A percentile compares a stretch with the other conserved stretches of the same genome.
phyloP scores from a whole-genome alignment of 306 rosid genomes.

The Canavalia gladiata region DNA sequence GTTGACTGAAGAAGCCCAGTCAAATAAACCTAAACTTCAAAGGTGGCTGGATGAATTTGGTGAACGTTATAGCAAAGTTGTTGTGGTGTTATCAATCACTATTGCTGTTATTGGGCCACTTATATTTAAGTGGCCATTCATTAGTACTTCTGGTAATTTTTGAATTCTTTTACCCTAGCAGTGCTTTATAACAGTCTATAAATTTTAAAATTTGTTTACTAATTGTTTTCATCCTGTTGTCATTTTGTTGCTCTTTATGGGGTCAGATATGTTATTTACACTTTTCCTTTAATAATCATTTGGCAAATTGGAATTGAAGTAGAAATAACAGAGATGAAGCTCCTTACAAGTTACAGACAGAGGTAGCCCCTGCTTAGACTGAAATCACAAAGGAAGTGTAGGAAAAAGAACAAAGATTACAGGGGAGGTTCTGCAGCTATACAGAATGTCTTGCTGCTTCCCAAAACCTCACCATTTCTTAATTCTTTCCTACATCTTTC shows the following conservation, averaged over 20 bases:
- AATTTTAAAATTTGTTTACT: conserved; percentile 35
- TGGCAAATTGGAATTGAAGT: conserved; percentile 16
- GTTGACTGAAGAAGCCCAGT: conserved; percentile 95
- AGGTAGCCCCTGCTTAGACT: conserved; percentile 23
- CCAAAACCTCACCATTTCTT: conserved; percentile 20
- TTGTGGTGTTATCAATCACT: conserved; percentile 84
- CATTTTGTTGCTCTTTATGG: conserved; percentile 1
- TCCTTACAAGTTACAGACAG: conserved; percentile 27
- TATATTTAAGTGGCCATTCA: conserved; percentile 93
- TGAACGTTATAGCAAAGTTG: conserved; percentile 93
- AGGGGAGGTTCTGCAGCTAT: conserved; percentile 27
- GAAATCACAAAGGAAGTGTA: conserved; percentile 29
- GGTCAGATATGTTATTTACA: conserved; percentile 24
- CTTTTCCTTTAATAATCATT: conserved; percentile 30
- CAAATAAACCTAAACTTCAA: conserved; percentile 92
- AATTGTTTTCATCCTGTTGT: conserved; percentile 19
- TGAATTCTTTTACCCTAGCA: conserved; percentile 34
- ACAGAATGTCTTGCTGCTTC: not conserved
- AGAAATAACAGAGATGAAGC: conserved; percentile 10
- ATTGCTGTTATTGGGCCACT: conserved; percentile 91
- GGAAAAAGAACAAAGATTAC: conserved; percentile 3
- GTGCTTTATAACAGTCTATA: conserved; percentile 23
- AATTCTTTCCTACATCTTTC: conserved; percentile 17
- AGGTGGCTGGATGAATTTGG: conserved; percentile 99
- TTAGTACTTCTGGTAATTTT: conserved; percentile 80